Conservation (phyloP, 2,329 filamentous ascomycete species). For the Zopfia rhizophila region DNA sequence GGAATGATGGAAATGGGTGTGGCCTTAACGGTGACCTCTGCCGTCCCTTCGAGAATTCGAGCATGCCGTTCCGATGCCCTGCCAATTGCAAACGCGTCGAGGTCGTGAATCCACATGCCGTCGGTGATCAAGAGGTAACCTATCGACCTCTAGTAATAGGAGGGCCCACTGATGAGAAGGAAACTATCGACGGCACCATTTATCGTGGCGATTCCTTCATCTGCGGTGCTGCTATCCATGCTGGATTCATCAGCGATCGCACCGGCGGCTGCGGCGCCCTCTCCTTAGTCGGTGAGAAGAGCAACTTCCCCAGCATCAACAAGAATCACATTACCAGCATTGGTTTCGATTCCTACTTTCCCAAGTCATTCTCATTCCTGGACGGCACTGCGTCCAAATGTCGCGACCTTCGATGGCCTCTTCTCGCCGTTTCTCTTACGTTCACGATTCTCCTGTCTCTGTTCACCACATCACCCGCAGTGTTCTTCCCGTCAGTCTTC, state of each 20-base stretch:
- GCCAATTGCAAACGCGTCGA: constrained; percentile 74
- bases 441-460: constrained; percentile 83
- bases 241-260: constrained; percentile 76
- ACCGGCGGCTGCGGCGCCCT: constrained; percentile 86
- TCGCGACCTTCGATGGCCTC: constrained; percentile 82
- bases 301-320: constrained; percentile 70
- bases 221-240: constrained; percentile 85
- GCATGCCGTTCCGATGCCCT: constrained; percentile 79
- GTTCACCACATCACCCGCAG: constrained; percentile 78
- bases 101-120: constrained; percentile 77
- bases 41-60: constrained; percentile 76
- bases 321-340: constrained; percentile 81
- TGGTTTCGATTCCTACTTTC: constrained; percentile 88
- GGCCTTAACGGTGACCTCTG: constrained; percentile 79
- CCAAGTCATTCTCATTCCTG: constrained; percentile 83
- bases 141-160: constrained; percentile 67
- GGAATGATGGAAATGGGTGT: constrained; percentile 72
- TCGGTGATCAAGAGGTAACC: constrained; percentile 72
- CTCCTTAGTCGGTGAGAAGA: constrained; percentile 74
- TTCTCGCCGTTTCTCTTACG: constrained; percentile 81
- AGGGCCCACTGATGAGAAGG: constrained; percentile 56
- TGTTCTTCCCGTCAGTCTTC: constrained; percentile 89
- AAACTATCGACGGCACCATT: constrained; percentile 61
- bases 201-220: constrained; percentile 93
- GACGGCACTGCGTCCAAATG: constrained; percentile 73